Evolutionary conservation across 805 yeast species (phyloP).

Genomic region (Yarrowia keelungensis): DNA sequence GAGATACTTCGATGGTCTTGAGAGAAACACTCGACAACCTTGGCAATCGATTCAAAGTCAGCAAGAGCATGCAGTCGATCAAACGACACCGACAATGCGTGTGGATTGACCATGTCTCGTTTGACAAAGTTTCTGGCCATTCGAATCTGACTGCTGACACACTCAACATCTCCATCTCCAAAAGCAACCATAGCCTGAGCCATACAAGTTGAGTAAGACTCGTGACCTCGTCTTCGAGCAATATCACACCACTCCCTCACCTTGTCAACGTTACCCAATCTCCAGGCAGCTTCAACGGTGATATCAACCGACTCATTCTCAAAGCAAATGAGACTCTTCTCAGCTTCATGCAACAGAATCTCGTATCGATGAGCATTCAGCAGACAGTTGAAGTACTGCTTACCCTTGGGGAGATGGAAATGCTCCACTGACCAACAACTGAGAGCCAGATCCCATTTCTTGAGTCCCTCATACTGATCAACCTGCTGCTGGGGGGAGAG

Average conservation of each 20-base stretch:
- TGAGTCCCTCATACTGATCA: constrained; percentile 80
- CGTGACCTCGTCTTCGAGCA: constrained; percentile 47
- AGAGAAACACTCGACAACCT: constrained; percentile 15
- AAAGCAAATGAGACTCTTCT: constrained; percentile 46
- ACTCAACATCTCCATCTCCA: constrained; percentile 50
- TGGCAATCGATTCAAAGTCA: constrained; percentile 56
- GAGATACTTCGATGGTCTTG: constrained; percentile 37
- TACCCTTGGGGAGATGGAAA: constrained; percentile 53
- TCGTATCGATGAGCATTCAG: constrained; percentile 79
- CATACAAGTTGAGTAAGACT: constrained; percentile 65
- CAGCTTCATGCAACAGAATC: constrained; percentile 62
- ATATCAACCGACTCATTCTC: constrained; percentile 54
- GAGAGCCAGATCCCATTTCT: constrained; percentile 85
- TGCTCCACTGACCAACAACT: constrained; percentile 72
- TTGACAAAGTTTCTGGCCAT: constrained; percentile 68
- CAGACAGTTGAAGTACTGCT: constrained; percentile 67
- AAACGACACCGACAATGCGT: constrained; percentile 60
- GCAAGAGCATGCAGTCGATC: constrained; percentile 65
- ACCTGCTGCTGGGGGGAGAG: constrained; percentile 76
- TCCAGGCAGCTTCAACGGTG: constrained; percentile 76
- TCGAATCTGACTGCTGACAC: constrained; percentile 53
- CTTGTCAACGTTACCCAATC: constrained; percentile 61
- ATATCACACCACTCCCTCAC: constrained; percentile 65
- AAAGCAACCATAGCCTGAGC: constrained; percentile 61
- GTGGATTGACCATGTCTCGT: constrained; percentile 58